phyloP scores from a whole-genome alignment of 2,329 filamentous ascomycete species.

The Fusarium albosuccineum region DNA sequence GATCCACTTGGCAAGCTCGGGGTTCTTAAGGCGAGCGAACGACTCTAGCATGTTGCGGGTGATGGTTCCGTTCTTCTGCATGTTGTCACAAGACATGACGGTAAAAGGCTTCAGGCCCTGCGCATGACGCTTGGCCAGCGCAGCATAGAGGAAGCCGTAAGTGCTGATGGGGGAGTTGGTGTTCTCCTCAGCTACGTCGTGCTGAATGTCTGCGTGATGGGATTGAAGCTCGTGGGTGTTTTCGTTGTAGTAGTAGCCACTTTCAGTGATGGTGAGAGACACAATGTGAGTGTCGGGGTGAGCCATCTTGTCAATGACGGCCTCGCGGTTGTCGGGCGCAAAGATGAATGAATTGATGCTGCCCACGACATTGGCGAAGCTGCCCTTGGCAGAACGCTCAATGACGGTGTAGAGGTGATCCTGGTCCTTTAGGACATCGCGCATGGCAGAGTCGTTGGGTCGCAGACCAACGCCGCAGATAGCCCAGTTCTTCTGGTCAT shows the following conservation, averaged over 20 bases:
- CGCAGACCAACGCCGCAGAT: slow-evolving; percentile 66
- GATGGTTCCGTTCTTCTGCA: slow-evolving; percentile 69
- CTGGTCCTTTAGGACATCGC: slow-evolving; percentile 61
- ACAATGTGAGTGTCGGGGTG: slow-evolving; percentile 67
- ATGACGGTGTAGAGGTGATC: slow-evolving; percentile 67
- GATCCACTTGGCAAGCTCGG: slow-evolving; percentile 64
- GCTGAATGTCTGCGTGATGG: slow-evolving; percentile 63
- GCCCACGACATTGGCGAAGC: slow-evolving; percentile 61
- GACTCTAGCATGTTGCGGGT: slow-evolving; percentile 64
- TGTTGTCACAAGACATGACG: slow-evolving; percentile 68
- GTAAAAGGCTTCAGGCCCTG: slow-evolving; percentile 65
- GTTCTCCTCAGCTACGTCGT: slow-evolving; percentile 61
- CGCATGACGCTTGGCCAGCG: slow-evolving; percentile 59
- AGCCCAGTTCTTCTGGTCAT: slow-evolving; percentile 59
- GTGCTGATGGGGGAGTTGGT: slow-evolving; percentile 59
- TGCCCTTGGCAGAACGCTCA: slow-evolving; percentile 66
- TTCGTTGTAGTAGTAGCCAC: slow-evolving; percentile 70
- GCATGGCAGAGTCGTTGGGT: slow-evolving; percentile 64
- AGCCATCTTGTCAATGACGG: slow-evolving; percentile 67
- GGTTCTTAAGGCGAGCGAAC: slow-evolving; percentile 62
- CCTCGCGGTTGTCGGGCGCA: slow-evolving; percentile 64
- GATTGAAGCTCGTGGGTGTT: slow-evolving; percentile 66
- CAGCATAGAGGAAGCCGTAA: slow-evolving; percentile 66
- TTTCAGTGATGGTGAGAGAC: slow-evolving; percentile 68
- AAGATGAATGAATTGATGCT: slow-evolving; percentile 67